Evolutionary conservation across 495 filamentous ascomycete species (phyloP).

Genomic region (Penicillium waksmanii): DNA sequence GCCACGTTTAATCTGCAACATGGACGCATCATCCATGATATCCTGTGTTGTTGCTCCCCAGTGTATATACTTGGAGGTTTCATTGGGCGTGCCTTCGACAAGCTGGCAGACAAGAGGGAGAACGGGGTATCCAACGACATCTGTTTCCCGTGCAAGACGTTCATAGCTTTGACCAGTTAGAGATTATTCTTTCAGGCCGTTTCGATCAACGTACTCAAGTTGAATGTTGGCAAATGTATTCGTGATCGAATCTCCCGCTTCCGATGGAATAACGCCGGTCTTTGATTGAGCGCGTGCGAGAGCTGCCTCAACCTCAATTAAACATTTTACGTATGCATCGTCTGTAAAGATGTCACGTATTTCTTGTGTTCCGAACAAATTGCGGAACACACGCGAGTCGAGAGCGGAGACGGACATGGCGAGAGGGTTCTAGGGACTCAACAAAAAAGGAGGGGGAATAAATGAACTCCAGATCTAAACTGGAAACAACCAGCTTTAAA

Average conservation of each 20-base stretch:
- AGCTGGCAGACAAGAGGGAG: conserved; percentile 50
- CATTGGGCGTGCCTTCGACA: conserved; percentile 9
- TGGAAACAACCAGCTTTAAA: not conserved
- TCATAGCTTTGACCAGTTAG: conserved; percentile 26
- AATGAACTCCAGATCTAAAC: not conserved
- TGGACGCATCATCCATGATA: conserved; percentile 50
- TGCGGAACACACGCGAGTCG: conserved; percentile 23
- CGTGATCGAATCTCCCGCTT: conserved; percentile 44
- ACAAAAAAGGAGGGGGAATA: too few species aligned
- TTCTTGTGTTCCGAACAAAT: conserved; percentile 26
- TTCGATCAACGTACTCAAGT: conserved; percentile 14
- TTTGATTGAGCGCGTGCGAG: conserved; percentile 47
- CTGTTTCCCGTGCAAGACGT: conserved; percentile 41
- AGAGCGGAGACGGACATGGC: conserved; percentile 13
- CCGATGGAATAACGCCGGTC: conserved; percentile 42
- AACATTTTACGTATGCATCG: conserved; percentile 19
- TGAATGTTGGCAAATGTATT: conserved; percentile 19
- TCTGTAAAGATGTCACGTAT: conserved; percentile 24
- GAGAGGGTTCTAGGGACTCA: too few species aligned
- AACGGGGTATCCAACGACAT: conserved; percentile 54
- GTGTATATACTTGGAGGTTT: conserved; percentile 47
- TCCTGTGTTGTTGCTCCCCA: conserved; percentile 56
- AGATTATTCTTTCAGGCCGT: not conserved
- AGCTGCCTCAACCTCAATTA: conserved; percentile 40
- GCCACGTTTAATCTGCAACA: conserved; percentile 48